phyloP scores from a whole-genome alignment of 176 grass and related monocot species.

The Carex parvula region DNA sequence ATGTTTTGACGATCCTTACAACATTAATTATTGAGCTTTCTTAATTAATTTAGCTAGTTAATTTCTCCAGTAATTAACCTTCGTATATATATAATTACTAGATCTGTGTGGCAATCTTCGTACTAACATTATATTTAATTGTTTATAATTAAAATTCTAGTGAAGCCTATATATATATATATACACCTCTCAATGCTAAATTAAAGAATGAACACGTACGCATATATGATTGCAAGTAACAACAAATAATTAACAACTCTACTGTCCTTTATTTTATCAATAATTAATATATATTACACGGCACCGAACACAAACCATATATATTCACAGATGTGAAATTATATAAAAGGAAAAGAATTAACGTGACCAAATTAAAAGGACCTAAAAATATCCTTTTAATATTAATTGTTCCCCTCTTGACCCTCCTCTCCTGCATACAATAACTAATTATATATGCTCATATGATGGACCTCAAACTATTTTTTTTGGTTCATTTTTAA shows the following conservation, averaged over 20 bases:
- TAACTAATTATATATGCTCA: not conserved
- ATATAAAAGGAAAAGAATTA: slow-evolving; percentile 16
- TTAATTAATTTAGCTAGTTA: not conserved
- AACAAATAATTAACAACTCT: not conserved
- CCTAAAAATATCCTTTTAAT: not conserved
- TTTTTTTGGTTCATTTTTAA: not conserved
- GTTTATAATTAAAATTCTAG: not conserved
- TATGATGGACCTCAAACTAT: not conserved
- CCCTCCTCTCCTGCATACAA: not conserved
- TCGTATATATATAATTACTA: not conserved
- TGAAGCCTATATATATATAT: too few species aligned
- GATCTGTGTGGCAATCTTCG: not conserved
- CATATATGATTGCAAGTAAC: not conserved
- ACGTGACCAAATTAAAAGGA: not conserved
- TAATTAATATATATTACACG: not conserved
- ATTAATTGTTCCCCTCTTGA: not conserved
- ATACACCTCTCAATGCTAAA: too few species aligned
- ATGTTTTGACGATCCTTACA: not conserved
- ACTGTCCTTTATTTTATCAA: not conserved
- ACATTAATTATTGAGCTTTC: not conserved
- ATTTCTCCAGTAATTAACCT: not conserved
- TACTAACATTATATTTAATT: not conserved
- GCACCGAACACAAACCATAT: not conserved
- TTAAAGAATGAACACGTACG: not conserved
- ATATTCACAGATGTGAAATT: slow-evolving; percentile 6